These are phyloP conservation scores for Zarea fungicola DNA, from an alignment of 2,329 filamentous ascomycete species.

Conservation along the genomic window DNA sequence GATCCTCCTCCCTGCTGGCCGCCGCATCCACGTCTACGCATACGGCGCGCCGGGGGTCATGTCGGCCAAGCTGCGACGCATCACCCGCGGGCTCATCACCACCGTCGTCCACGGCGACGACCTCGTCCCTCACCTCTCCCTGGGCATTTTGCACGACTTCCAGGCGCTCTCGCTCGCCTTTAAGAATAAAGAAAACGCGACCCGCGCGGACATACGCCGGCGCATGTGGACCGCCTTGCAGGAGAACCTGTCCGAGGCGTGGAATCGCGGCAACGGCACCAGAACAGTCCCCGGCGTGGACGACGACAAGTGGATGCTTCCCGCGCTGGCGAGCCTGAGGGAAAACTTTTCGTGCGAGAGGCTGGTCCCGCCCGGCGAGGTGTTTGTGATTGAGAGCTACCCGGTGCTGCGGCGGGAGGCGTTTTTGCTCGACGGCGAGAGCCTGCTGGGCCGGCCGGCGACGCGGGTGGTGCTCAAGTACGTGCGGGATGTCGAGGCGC, in stretches of 20 bases:
- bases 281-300: constrained; percentile 36
- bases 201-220: constrained; percentile 60
- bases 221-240: constrained; percentile 62
- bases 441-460: constrained; percentile 58
- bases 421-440: constrained; percentile 43
- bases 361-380: constrained; percentile 69
- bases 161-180: constrained; percentile 68
- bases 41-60: constrained; percentile 72
- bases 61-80: constrained; percentile 62
- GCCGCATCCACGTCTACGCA: constrained; percentile 73
- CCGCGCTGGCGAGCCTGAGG: constrained; percentile 60
- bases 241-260: constrained; percentile 55
- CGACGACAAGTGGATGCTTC: constrained; percentile 65
- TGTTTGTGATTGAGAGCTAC: constrained; percentile 66
- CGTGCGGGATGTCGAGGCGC: constrained; percentile 62
- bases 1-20: constrained; percentile 56
- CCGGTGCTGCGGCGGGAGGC: constrained; percentile 63
- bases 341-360: constrained; percentile 65
- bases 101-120: constrained; percentile 69
- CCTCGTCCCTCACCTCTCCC: constrained; percentile 66
- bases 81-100: constrained; percentile 69
- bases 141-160: constrained; percentile 70
- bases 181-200: constrained; percentile 63
- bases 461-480: constrained; percentile 65
- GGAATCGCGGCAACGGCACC: constrained; percentile 40